Evolutionary conservation across 306 rosid species (phyloP), one percentile per base, ranked within the genome.

Genomic region (Luffa aegyptiaca): DNA sequence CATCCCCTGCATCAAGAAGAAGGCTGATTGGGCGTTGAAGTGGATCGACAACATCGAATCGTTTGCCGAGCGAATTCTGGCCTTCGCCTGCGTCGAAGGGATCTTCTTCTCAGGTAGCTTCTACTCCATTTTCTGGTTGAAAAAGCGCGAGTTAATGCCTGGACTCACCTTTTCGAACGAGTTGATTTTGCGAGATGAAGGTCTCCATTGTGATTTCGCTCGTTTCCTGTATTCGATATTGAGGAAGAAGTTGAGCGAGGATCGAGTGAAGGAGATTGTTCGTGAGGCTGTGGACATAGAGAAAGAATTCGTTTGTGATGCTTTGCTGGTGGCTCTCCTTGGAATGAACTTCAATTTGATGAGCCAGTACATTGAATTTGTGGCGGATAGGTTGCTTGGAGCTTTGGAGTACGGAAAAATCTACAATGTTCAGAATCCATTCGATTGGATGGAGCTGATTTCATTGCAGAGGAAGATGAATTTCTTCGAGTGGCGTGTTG

Each of bases 371-470:
- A 94, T 94, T 12, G 94, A 94, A 66, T 94, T 89, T 31, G 97
- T 94, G 0, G 97, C 98, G 0, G 97, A 94, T n/a, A 71, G 98
- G 51, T 84, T 94, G 53, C 3, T 94, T 78, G 92, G 68, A 0
- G 88, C 90, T 6, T 81, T 94, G 13, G 98, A 97, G 16, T 88
- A 71, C 5, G 89, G 81, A 1, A 94, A 88, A 80, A 57, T 92
- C 0, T 94, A 90, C n/a, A 77, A 87, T 41, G 94, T 59, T 0
- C 88, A 77, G 72, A 94, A 94, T 72, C 98, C 98, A 0, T 94
- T 94, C 33, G 98, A 92, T 78, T 94, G 98, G 98, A 94, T 94
- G 98, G 98, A 94, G 80, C 68, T 94, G 84, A 94, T 94, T n/a
- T 92, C 97, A 1, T 81, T 94, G 72, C 97, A 94, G 75, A 96